Conservation (phyloP, 2,329 filamentous ascomycete species). For the Fusarium tjaetaba region DNA sequence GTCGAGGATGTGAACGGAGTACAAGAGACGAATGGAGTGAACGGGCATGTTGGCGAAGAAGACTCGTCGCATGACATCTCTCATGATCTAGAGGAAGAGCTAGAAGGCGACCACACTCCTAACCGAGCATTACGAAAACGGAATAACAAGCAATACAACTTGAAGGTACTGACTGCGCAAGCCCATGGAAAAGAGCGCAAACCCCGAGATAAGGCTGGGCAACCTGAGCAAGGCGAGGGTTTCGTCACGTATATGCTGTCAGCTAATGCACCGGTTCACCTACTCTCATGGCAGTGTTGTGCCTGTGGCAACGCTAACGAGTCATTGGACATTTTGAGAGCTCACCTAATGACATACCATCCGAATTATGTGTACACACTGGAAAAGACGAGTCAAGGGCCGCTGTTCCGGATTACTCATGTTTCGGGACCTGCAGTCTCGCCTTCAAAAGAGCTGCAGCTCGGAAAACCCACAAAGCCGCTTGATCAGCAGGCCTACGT, state of each 20-base stretch:
- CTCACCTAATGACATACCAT: conserved; percentile 60
- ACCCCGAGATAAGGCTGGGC: conserved; percentile 45
- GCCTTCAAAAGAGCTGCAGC: conserved; percentile 53
- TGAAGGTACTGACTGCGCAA: conserved; percentile 67
- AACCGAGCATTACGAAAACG: conserved; percentile 62
- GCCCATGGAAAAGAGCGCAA: conserved; percentile 64
- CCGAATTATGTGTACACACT: conserved; percentile 56
- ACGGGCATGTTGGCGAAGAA: conserved; percentile 42
- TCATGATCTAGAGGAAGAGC: conserved; percentile 57
- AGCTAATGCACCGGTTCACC: conserved; percentile 54
- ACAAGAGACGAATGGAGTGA: conserved; percentile 17
- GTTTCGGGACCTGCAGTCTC: conserved; percentile 42
- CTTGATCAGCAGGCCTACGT: conserved; percentile 58
- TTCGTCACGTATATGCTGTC: conserved; percentile 59
- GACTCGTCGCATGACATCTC: conserved; percentile 46
- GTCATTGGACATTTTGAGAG: conserved; percentile 58
- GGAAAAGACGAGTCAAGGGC: conserved; percentile 50
- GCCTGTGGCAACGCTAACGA: conserved; percentile 60
- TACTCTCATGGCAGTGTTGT: conserved; percentile 63
- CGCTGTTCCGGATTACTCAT: conserved; percentile 53
- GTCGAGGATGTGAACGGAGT: neutral
- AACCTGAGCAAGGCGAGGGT: conserved; percentile 49
- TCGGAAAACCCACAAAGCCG: conserved; percentile 54
- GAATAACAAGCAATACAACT: conserved; percentile 65
- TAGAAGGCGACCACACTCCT: conserved; percentile 60